Evolutionary conservation across 768 basidiomycete species (phyloP), one percentile per base, ranked within the genome.

Genomic region (Cystofilobasidium capitatum): DNA sequence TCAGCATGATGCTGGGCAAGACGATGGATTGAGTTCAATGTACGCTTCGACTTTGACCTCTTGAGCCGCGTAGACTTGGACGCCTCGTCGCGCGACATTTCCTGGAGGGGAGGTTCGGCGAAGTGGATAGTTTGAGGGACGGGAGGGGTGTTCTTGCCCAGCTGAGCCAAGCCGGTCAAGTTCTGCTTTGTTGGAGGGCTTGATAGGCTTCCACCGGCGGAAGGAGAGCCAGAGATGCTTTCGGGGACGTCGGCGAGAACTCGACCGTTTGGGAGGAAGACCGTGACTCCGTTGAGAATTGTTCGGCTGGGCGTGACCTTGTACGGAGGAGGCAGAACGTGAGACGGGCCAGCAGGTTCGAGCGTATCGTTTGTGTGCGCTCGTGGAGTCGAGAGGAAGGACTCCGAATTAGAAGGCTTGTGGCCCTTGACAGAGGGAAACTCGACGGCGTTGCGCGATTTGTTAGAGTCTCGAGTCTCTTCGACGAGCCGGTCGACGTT

Each of bases 401-500:
- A 55, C 51, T 55, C 51, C 14, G 51, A 55, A 26, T 55, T 26
- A 3, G 51, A 33, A 1, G 51, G 51, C 51, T 55, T 55, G 51
- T 55, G 51, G 49, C 29, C 51, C 14, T 17, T 6, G 51, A 4
- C 9, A 2, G 14, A 2, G 8, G 51, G 29, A 31, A 5, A 26
- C 29, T 14, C 31, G 31, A 6, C 5, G 7, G 29, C 4, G 26
- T 29, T 55, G 51, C 51, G 51, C 7, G 51, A 26, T 26, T 55
- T 26, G 1, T 31, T 33, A 13, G 51, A 29, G 6, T 29, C 13
- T 31, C 65, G 65, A 36, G 65, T 58, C 37, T 66, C 65, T 17
- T 49, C 65, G 35, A 66, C 65, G 35, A 66, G 45, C 0, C 65
- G 44, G 24, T 66, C 65, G 36, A 66, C 65, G 33, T 60, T 66